Evolutionary conservation across 2,329 filamentous ascomycete genomes (phyloP).

Genomic region (Alternaria novae-zelandiae): DNA sequence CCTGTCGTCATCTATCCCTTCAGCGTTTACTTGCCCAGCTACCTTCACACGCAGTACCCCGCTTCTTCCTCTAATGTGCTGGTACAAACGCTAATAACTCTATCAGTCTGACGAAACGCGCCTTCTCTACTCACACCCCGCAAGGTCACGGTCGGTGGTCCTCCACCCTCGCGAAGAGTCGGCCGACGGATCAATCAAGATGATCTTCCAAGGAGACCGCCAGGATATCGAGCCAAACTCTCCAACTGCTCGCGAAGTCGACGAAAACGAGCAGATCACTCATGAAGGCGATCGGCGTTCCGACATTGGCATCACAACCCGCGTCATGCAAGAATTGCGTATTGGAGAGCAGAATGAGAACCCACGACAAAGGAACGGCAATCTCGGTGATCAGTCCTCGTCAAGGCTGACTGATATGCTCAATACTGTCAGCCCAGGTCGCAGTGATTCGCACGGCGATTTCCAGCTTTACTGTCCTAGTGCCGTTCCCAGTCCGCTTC

Average conservation of each 20-base stretch:
- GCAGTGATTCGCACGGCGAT: constrained; percentile 19
- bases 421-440: constrained; percentile 22
- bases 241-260: constrained; percentile 12
- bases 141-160: constrained; percentile 6
- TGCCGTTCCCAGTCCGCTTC: constrained; percentile 42
- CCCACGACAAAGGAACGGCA: neutral
- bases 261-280: neutral
- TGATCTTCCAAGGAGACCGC: constrained; percentile 34
- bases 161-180: constrained; percentile 16
- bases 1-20: constrained; percentile 3
- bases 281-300: constrained; percentile 5
- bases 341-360: constrained; percentile 11
- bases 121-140: constrained; percentile 27
- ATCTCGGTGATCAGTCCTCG: constrained; percentile 22
- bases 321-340: constrained; percentile 30
- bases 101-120: constrained; percentile 32
- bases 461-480: constrained; percentile 32
- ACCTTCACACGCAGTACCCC: constrained; percentile 11
- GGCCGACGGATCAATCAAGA: constrained; percentile 27
- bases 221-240: constrained; percentile 29
- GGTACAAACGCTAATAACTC: constrained; percentile 12
- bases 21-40: neutral
- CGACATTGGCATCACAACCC: constrained; percentile 12
- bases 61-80: neutral
- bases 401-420: constrained; percentile 41